phyloP scores from a whole-genome alignment of 2,329 filamentous ascomycete genomes.

The Phaeosphaeriaceae sp. region DNA sequence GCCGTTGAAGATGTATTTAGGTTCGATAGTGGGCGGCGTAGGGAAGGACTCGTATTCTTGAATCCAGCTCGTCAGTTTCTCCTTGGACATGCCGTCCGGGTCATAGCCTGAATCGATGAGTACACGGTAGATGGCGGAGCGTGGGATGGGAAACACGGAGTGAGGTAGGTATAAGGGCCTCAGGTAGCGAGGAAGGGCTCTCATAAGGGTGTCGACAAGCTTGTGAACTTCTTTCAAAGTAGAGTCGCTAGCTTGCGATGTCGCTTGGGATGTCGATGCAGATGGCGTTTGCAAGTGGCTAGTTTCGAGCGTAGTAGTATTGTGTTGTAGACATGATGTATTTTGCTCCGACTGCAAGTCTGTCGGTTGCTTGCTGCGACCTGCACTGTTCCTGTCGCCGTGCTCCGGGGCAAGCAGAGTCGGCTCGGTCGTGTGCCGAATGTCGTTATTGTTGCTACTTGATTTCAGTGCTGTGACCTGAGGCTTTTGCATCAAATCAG shows the following conservation, averaged over 20 bases:
- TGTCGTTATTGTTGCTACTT: neutral
- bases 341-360: too few relatives aligned
- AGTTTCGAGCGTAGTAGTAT: too few relatives aligned
- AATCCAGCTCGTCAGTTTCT: neutral
- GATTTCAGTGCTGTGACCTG: neutral
- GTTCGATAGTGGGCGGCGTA: neutral
- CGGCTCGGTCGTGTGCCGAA: neutral
- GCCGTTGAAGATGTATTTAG: neutral
- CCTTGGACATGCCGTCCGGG: too few relatives aligned
- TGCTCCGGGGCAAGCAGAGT: neutral
- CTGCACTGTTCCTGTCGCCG: neutral
- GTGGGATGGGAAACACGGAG: neutral
- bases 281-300: too few relatives aligned
- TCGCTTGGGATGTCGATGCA: neutral
- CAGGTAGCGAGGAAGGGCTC: neutral
- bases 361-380: neutral
- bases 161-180: neutral
- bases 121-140: neutral
- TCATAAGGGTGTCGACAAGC: constrained; percentile 3
- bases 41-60: neutral
- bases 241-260: neutral
- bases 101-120: neutral
- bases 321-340: too few relatives aligned
- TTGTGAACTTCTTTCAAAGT: neutral
- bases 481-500: neutral